phyloP scores from a whole-genome alignment of 208 protist species.

The Plasmodiophora brassicae region DNA sequence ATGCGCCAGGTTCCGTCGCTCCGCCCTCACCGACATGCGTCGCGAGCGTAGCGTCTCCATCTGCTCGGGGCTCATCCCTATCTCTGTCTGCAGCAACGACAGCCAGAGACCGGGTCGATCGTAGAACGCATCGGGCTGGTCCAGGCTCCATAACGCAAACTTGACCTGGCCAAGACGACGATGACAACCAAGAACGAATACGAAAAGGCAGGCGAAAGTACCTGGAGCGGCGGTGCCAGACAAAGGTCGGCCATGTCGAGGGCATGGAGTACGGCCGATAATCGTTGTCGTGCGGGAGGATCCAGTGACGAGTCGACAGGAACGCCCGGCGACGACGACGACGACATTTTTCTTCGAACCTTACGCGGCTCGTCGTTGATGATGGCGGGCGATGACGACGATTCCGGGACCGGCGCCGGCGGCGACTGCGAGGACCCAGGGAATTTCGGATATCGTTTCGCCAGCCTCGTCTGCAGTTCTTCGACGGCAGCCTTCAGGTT shows the following conservation, averaged over 20 bases:
- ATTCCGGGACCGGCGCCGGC: too few relatives aligned
- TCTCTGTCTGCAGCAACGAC: not conserved
- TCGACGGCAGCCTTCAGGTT: not conserved
- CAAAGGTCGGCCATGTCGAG: not conserved
- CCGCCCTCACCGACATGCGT: not conserved
- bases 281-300: too few relatives aligned
- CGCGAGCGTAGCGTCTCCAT: not conserved
- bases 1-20: not conserved
- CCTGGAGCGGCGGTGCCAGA: not conserved
- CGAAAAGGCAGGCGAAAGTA: not conserved
- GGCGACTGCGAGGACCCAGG: too few relatives aligned
- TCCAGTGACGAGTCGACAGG: too few relatives aligned
- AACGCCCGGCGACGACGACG: too few relatives aligned
- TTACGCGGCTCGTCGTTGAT: too few relatives aligned
- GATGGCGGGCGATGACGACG: too few relatives aligned
- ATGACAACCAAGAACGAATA: not conserved
- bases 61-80: not conserved
- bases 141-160: not conserved
- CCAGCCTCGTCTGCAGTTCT: too few relatives aligned
- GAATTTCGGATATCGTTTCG: too few relatives aligned
- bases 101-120: not conserved
- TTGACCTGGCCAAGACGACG: not conserved
- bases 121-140: slow-evolving; percentile 6
- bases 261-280: not conserved
- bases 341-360: too few relatives aligned